Conservation (phyloP, 2,329 filamentous ascomycete species). For the Ceratocystiopsis sp. region DNA sequence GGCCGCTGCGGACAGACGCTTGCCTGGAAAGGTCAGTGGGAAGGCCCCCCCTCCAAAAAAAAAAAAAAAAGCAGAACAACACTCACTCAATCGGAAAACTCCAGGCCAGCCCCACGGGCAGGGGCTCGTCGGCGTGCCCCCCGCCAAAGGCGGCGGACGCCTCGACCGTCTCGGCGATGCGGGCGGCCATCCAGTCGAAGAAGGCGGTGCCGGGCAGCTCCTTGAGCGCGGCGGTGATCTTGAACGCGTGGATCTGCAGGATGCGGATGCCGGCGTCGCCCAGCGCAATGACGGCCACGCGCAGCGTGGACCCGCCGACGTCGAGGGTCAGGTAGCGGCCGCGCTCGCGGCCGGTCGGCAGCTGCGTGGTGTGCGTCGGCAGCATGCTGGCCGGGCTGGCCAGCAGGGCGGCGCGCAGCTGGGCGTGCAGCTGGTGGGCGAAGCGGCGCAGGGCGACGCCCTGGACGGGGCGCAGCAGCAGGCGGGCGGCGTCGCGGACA, state of each 20-base stretch:
- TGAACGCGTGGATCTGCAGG: constrained; percentile 35
- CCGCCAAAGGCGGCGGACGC: constrained; percentile 13
- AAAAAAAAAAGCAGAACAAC: neutral
- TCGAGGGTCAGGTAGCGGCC: constrained; percentile 47
- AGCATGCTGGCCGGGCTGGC: constrained; percentile 43
- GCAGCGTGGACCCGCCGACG: constrained; percentile 51
- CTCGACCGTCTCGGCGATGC: constrained; percentile 36
- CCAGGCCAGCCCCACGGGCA: constrained; percentile 48
- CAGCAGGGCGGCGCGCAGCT: constrained; percentile 36
- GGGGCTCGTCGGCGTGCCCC: constrained; percentile 22
- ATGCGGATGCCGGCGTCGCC: constrained; percentile 27
- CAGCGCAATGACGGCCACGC: constrained; percentile 46
- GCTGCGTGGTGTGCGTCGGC: constrained; percentile 46
- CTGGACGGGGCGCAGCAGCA: constrained; percentile 30
- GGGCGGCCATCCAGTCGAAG: constrained; percentile 51
- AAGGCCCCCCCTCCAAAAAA: neutral
- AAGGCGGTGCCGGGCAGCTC: constrained; percentile 39
- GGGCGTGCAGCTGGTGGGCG: constrained; percentile 31
- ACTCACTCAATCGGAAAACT: constrained; percentile 54
- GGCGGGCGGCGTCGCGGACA: constrained; percentile 29
- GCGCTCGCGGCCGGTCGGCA: constrained; percentile 41
- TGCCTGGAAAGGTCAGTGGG: constrained; percentile 29
- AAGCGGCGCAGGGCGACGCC: constrained; percentile 28
- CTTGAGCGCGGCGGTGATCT: constrained; percentile 38
- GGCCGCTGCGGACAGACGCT: constrained; percentile 43